phyloP scores from a whole-genome alignment of 1,139 yeast genomes.

The Nakaseomyces bracarensis region DNA sequence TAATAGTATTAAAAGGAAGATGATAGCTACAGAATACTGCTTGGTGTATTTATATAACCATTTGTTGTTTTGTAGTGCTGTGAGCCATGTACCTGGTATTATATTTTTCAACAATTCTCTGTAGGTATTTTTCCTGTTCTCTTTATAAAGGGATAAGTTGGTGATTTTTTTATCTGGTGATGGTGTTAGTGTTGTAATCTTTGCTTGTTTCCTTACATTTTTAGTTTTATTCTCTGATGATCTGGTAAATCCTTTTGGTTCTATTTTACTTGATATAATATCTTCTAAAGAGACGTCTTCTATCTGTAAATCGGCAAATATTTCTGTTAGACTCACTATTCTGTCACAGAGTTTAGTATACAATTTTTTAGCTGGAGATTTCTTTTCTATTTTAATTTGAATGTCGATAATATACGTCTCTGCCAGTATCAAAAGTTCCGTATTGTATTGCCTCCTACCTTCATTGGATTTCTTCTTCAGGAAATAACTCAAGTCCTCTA shows the following conservation, averaged over 20 bases:
- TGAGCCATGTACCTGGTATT: neutral
- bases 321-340: neutral
- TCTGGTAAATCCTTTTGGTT: neutral
- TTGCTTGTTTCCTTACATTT: neutral
- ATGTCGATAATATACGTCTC: conserved; percentile 6
- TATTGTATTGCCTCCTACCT: conserved; percentile 2
- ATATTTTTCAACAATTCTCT: neutral
- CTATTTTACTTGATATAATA: neutral
- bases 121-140: neutral
- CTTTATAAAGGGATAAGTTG: neutral
- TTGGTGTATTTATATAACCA: conserved; percentile 2
- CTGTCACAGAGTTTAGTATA: neutral
- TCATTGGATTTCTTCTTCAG: neutral
- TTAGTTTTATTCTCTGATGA: neutral
- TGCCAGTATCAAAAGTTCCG: conserved; percentile 4
- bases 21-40: neutral
- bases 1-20: neutral
- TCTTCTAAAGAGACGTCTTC: neutral
- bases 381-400: neutral
- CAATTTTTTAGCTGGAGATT: neutral
- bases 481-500: neutral
- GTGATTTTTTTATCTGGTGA: neutral
- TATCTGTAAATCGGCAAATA: neutral
- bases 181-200: neutral
- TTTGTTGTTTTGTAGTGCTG: neutral